Evolutionary conservation across 139 green algal genomes (phyloP), one percentile per base, ranked within the genome.

Genomic region (Mychonastes homosphaera): DNA sequence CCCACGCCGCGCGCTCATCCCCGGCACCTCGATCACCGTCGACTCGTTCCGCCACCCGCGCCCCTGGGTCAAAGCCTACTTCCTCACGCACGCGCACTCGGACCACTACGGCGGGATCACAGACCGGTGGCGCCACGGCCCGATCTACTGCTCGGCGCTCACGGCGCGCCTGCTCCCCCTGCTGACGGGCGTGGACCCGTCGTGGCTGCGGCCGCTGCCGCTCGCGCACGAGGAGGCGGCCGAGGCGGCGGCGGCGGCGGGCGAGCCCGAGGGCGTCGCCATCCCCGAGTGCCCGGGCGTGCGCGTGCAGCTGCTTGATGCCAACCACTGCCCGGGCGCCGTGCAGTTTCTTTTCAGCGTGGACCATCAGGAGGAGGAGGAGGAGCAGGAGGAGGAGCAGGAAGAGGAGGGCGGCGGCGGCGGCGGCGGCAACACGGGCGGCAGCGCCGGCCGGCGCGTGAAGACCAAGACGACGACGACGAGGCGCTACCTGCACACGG

Each of bases 321-420:
- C 84, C 39, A 87, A 89, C 65, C 84, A 93, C 74, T 93, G 84
- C 62, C 84, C 84, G 6, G 84, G 84, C 7, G 84, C 84, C 10
- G 79, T 79, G 23, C 67, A 74, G 64, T 62, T 94, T 29, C 73
- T 94, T 18, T 93, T 94, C 56, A 35, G 63, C 10, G 55, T 89
- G 56, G 67, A 71, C 5, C 65, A 67, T 41, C 15, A 46, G 16
- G 39, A 16, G 15, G 15, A 46, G n/a, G n/a, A n/a, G n/a, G n/a
- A n/a, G n/a, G n/a, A n/a, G n/a, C 16, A 46, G 39, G 15, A 46
- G 39, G 15, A 46, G 16, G 39, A 16, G 39, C 39, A 46, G 15
- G 15, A 46, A 13, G 16, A 46, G 39, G 15, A 67, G 28, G 75
- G 73, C 3, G 41, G 50, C 29, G 23, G 27, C 38, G 54, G 54